A percentile compares a stretch with the other conserved stretches of the same genome.
Evolutionary conservation across 306 rosid species (phyloP).

Genomic region (Acacia melanoxylon): DNA sequence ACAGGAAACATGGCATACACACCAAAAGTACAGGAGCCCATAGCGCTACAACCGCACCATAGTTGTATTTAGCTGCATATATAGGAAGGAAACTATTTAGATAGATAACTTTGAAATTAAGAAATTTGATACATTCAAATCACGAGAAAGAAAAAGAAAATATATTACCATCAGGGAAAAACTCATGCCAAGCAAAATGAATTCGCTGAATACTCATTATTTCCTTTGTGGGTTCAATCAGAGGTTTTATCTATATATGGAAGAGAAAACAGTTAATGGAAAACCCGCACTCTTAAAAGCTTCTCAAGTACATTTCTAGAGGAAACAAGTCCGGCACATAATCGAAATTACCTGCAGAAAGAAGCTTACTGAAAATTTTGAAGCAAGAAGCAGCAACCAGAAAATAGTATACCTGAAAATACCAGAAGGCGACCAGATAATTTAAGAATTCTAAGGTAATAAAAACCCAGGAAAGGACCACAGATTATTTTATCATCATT

Average conservation of each 20-base stretch:
- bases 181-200: constrained; percentile 82
- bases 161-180: constrained; percentile 77
- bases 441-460: constrained; percentile 25
- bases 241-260: constrained; percentile 75
- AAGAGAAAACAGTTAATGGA: constrained; percentile 18
- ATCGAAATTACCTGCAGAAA: constrained; percentile 67
- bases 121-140: constrained; percentile 10
- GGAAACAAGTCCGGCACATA: constrained; percentile 4
- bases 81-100: constrained; percentile 26
- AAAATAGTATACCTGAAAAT: constrained; percentile 86
- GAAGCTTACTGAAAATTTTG: constrained; percentile 78
- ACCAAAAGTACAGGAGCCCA: constrained; percentile 89
- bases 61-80: constrained; percentile 70
- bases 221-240: constrained; percentile 83
- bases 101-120: constrained; percentile 17
- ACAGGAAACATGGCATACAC: constrained; percentile 37
- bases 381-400: constrained; percentile 82
- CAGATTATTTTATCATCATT: constrained; percentile 20
- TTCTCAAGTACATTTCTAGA: constrained; percentile 15
- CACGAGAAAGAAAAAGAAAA: constrained; percentile 28
- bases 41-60: constrained; percentile 75
- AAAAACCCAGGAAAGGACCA: neutral
- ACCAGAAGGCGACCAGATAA: constrained; percentile 23
- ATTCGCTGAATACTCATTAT: constrained; percentile 72
- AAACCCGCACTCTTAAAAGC: constrained; percentile 11